phyloP scores from a whole-genome alignment of 2,329 filamentous ascomycete species.

The Aspergillus eucalypticola region DNA sequence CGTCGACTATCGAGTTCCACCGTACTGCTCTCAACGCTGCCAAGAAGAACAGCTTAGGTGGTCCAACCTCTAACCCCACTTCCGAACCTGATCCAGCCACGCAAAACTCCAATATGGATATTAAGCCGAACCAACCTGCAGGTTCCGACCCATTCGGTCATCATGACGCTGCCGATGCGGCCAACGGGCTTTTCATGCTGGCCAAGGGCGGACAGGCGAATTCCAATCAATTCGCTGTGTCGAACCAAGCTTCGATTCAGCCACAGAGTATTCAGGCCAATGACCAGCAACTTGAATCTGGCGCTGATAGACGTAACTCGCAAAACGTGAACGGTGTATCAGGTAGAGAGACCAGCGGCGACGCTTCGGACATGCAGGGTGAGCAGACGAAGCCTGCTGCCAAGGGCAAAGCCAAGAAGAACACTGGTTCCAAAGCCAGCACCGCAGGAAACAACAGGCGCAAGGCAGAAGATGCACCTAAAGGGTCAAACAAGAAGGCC shows the following conservation, averaged over 20 bases:
- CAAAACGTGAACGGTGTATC: conserved; percentile 48
- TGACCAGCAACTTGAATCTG: conserved; percentile 49
- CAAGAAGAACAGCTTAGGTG: conserved; percentile 56
- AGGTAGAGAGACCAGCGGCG: conserved; percentile 68
- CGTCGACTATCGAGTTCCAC: conserved; percentile 90
- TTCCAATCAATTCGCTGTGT: conserved; percentile 56
- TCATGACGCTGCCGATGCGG: conserved; percentile 88
- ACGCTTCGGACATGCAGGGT: conserved; percentile 72
- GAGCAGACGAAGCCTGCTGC: conserved; percentile 64
- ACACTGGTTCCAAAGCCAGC: conserved; percentile 49
- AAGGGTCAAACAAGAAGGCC: conserved; percentile 71
- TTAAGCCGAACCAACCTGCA: conserved; percentile 47
- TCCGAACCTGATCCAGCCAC: conserved; percentile 41
- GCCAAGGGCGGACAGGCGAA: conserved; percentile 64
- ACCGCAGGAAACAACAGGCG: conserved; percentile 65
- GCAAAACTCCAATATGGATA: conserved; percentile 45
- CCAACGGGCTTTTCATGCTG: conserved; percentile 89
- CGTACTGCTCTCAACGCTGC: conserved; percentile 83
- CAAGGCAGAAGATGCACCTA: conserved; percentile 74
- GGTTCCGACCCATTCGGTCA: conserved; percentile 72
- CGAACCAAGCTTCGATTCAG: conserved; percentile 53
- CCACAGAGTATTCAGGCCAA: conserved; percentile 55
- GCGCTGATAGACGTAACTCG: conserved; percentile 45
- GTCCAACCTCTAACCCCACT: conserved; percentile 45
- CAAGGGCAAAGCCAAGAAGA: conserved; percentile 70